phyloP scores from a whole-genome alignment of 2,329 filamentous ascomycete genomes.

The Sphaerulina musiva region DNA sequence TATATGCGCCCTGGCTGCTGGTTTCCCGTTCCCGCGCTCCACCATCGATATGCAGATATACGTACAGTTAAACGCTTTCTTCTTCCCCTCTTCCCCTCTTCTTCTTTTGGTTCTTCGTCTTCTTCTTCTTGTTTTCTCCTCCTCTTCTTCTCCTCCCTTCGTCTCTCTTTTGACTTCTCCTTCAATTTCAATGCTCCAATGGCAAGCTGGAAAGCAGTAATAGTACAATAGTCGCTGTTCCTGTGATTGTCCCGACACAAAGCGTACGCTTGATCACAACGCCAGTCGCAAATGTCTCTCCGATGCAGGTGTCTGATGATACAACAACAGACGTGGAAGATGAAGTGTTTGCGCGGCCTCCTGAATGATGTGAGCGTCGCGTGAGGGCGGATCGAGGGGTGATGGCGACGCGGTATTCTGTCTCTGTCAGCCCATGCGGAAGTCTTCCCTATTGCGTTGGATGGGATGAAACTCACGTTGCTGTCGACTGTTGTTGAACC shows the following conservation, averaged over 20 bases:
- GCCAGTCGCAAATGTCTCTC: background rate
- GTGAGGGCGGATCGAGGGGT: background rate
- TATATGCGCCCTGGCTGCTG: background rate
- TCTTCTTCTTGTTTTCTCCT: too few species aligned
- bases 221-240: conserved; percentile 3
- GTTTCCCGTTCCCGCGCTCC: conserved; percentile 3
- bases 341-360: background rate
- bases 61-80: conserved; percentile 17
- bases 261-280: background rate
- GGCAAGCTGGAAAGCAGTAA: background rate
- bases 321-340: background rate
- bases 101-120: too few species aligned
- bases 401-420: background rate
- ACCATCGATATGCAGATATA: conserved; percentile 20
- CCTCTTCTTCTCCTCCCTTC: too few species aligned
- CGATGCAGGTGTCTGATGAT: conserved; percentile 4
- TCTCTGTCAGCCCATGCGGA: background rate
- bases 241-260: background rate
- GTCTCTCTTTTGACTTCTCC: too few species aligned
- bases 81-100: background rate
- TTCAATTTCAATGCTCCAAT: too few species aligned
- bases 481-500: background rate
- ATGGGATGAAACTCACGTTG: background rate
- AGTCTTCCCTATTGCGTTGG: background rate
- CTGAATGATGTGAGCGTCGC: background rate